These are phyloP conservation scores for Ceratobasidium sp. DNA, from an alignment of 1,284 basidiomycete genomes.

Conservation along the genomic window DNA sequence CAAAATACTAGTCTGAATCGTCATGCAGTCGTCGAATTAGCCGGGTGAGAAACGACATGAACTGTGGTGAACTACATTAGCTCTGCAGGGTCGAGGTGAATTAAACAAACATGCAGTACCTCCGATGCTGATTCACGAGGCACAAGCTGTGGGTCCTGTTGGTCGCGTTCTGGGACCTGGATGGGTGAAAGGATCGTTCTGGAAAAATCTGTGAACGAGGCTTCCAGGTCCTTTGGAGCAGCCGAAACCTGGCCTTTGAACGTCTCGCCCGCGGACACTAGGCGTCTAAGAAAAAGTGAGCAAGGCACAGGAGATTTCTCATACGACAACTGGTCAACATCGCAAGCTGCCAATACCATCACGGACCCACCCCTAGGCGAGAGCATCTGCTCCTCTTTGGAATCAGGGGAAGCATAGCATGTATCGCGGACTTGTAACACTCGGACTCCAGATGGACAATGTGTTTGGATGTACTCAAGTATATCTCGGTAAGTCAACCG, in stretches of 20 bases:
- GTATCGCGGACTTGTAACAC: constrained; percentile 24
- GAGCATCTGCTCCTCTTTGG: neutral
- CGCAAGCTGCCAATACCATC: constrained; percentile 11
- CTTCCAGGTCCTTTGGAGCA: neutral
- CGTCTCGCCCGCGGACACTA: neutral
- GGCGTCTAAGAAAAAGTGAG: neutral
- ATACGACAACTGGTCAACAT: neutral
- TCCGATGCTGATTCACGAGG: too few species aligned
- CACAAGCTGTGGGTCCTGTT: too few species aligned
- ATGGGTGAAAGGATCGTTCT: too few species aligned
- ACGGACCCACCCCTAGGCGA: neutral
- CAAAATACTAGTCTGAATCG: too few species aligned
- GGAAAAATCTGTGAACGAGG: neutral
- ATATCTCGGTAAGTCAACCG: neutral
- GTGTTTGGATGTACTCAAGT: neutral
- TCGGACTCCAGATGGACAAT: neutral
- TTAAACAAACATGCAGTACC: too few species aligned
- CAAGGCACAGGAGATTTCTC: neutral
- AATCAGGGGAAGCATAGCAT: neutral
- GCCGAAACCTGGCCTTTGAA: too few species aligned
- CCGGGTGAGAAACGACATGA: neutral
- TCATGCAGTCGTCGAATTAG: neutral
- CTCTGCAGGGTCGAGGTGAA: too few species aligned
- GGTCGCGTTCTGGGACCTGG: too few species aligned
- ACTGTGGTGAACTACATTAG: neutral